Evolutionary conservation across 805 yeast genomes (phyloP).

Genomic region (Metschnikowia continentalis): DNA sequence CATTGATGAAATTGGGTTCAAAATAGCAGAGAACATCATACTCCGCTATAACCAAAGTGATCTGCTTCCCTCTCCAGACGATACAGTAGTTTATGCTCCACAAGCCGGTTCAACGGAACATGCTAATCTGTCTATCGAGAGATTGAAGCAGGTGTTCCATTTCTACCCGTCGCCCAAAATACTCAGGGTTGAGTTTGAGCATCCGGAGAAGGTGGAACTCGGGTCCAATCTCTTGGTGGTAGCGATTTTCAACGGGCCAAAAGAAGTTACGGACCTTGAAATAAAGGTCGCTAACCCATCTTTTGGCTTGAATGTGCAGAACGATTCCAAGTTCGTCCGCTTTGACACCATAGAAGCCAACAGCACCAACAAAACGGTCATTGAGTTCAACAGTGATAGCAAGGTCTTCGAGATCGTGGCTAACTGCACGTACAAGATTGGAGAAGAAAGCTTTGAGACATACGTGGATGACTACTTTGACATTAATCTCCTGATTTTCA

Average conservation of each 20-base stretch:
- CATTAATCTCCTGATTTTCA: constrained; percentile 57
- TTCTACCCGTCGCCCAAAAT: constrained; percentile 19
- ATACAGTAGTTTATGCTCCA: constrained; percentile 10
- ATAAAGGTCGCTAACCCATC: constrained; percentile 9
- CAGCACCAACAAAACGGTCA: constrained; percentile 21
- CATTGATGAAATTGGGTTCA: constrained; percentile 4
- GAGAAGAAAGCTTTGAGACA: constrained; percentile 20
- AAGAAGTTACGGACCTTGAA: constrained; percentile 20
- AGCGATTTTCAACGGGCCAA: constrained; percentile 26
- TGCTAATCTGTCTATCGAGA: background rate
- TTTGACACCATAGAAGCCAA: constrained; percentile 1
- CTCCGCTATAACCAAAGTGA: background rate
- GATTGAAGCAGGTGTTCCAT: background rate
- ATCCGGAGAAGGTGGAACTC: constrained; percentile 25
- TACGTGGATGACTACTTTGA: constrained; percentile 39
- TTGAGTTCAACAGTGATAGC: constrained; percentile 25
- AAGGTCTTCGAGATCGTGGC: constrained; percentile 23
- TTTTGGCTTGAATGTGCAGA: constrained; percentile 16
- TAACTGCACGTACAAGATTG: constrained; percentile 19
- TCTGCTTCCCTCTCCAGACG: background rate
- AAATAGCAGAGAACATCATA: constrained; percentile 8
- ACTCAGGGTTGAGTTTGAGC: constrained; percentile 26
- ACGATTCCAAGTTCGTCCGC: background rate
- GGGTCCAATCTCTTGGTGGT: constrained; percentile 26
- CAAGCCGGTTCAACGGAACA: background rate